Conservation (phyloP, 1,139 yeast species). For the Yamadazyma triangularis region DNA sequence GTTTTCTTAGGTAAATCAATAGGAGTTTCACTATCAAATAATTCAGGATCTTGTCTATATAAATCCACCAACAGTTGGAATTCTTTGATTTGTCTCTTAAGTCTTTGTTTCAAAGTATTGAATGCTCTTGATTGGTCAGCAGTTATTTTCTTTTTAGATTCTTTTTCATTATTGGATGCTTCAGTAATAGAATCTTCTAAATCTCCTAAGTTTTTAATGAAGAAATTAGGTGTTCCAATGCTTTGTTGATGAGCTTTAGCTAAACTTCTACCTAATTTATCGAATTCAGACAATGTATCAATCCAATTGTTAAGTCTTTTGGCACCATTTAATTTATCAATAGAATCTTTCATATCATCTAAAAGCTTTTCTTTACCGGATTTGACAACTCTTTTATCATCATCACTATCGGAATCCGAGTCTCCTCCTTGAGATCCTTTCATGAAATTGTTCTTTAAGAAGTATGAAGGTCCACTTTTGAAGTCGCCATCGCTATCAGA, state of each 20-base stretch:
- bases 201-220: slow-evolving; percentile 63
- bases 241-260: slow-evolving; percentile 73
- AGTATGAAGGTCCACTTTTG: slow-evolving; percentile 53
- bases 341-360: slow-evolving; percentile 74
- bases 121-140: slow-evolving; percentile 85
- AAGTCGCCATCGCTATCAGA: slow-evolving; percentile 30
- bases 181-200: slow-evolving; percentile 69
- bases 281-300: slow-evolving; percentile 70
- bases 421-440: slow-evolving; percentile 48
- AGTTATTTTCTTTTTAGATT: slow-evolving; percentile 63
- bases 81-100: slow-evolving; percentile 75
- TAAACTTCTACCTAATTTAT: slow-evolving; percentile 63
- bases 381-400: slow-evolving; percentile 80
- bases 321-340: slow-evolving; percentile 67
- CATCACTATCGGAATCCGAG: slow-evolving; percentile 53
- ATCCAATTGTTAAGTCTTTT: slow-evolving; percentile 80
- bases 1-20: slow-evolving; percentile 25
- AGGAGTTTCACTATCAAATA: slow-evolving; percentile 55
- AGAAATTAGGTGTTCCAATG: slow-evolving; percentile 66
- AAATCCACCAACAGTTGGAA: slow-evolving; percentile 53
- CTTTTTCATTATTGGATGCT: slow-evolving; percentile 52
- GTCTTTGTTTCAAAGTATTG: slow-evolving; percentile 85
- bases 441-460: slow-evolving; percentile 50
- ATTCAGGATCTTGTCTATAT: slow-evolving; percentile 68
- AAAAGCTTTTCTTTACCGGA: slow-evolving; percentile 89